Evolutionary conservation across 2,329 filamentous ascomycete species (phyloP), one percentile per base, ranked within the genome.

Genomic region (Fusarium proliferatum): DNA sequence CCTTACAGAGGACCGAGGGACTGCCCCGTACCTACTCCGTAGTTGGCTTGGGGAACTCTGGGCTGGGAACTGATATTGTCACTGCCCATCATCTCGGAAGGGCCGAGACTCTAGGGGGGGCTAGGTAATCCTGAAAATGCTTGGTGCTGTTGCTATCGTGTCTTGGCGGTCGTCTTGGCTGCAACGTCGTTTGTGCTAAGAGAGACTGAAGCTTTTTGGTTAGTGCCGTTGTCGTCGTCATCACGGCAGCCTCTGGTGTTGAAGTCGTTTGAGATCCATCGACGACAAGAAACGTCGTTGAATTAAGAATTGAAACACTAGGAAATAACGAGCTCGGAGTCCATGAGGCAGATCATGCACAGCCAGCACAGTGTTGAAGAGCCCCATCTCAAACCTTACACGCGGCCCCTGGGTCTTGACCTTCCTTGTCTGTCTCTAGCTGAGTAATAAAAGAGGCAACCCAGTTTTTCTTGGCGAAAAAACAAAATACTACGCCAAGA

Each of bases 111-210:
- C 30, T 55, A 34, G 28, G 23, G 51, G 26, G 36, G 42, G 12
- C 48, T 49, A 46, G 45, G 43, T 39, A 42, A 52, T 67, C 34
- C 33, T 49, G 42, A 59, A 48, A 42, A 36, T 55, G 62, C 65
- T 71, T 71, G 70, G 65, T 60, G 26, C 42, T 48, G 30, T 4
- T 66, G 59, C 38, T 73, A 65, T 73, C 13, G 62, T 21, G 67
- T 49, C 71, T 73, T 72, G 68, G 60, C 72, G 33, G 38, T 61
- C 41, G 41, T 59, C 71, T 73, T 73, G 71, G 59, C 71, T 69
- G 71, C 36, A 65, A 69, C 64, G 51, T 55, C 17, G 58, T 45
- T 28, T 36, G 45, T 64, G 46, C 39, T 13, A 67, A 63, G 61
- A 52, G 34, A 64, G 30, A 53, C 42, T 30, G 55, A 60, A 64